Conservation (phyloP, 192 early-diverging fungal species). For the Lunasporangiospora selenospora region DNA sequence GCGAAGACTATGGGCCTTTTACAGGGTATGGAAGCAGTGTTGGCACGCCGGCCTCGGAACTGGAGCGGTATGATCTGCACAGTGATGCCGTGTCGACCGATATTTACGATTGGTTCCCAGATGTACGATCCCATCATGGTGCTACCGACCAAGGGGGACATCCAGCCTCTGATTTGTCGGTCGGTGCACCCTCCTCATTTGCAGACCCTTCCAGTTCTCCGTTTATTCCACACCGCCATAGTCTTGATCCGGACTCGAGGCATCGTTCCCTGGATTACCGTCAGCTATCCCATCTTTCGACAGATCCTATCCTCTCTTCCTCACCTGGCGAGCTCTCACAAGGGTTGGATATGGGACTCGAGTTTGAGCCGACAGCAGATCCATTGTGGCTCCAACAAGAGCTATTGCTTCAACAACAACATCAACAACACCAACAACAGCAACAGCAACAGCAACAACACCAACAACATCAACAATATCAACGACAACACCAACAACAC, state of each 20-base stretch:
- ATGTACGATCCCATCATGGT: no score
- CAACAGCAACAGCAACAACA: constrained; percentile 5
- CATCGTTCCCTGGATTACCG: constrained; percentile 1
- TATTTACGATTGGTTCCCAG: constrained; percentile 41
- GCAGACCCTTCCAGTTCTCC: no score
- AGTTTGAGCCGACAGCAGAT: constrained; percentile 17
- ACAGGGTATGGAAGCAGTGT: neutral
- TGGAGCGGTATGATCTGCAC: constrained; percentile 3
- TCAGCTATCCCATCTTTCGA: constrained; percentile 13
- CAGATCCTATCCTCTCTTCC: constrained; percentile 25
- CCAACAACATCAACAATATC: neutral
- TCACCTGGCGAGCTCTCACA: constrained; percentile 28
- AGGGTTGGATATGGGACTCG: constrained; percentile 12
- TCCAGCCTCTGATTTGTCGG: no score
- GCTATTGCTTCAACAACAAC: constrained; percentile 12
- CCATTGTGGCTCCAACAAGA: constrained; percentile 25
- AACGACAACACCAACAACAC: constrained; percentile 4
- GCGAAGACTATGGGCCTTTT: constrained; percentile 23
- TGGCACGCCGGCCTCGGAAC: constrained; percentile 20
- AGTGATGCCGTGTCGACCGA: constrained; percentile 11
- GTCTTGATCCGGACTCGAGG: no score
- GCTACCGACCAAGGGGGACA: no score
- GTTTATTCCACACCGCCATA: no score
- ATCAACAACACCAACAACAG: constrained; percentile 2
- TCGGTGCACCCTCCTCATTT: no score